Evolutionary conservation across 352 stramenopile species (phyloP), one percentile per base, ranked within the genome.

Genomic region (Phytophthora hybrid): DNA sequence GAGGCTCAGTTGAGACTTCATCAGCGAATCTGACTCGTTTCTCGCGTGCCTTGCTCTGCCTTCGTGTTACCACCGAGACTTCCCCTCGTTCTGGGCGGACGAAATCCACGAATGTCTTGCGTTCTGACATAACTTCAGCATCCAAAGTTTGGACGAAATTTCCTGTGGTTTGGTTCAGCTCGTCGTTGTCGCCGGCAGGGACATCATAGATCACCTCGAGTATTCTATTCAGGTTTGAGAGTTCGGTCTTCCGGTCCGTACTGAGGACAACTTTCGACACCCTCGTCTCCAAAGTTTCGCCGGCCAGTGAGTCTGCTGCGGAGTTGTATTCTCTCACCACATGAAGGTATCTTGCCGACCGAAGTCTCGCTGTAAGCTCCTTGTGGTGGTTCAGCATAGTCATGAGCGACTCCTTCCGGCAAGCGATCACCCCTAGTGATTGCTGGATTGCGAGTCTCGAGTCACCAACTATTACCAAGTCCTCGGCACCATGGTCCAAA

Each of bases 21-120:
- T 57, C 51, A 23, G 51, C 51, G 32, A 57, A 57, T 57, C 21
- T 34, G 19, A 57, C 51, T 16, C 26, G 51, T 37, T 57, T 21
- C 23, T 57, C 14, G 4, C 16, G 10, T 6, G 21, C 3, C 26
- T 57, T 57, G 26, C 8, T 10, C 18, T 57, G 51, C 3, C 11
- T 32, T 57, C 21, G 16, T 8, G 51, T 57, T 21, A 57, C 26
- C 14, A 18, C 23, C 9, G 21, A 57, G 8, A 21, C 23, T 7
- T 57, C 19, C 9, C 14, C 16, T 16, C 11, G 13, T 6, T 37
- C 19, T 10, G 16, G 8, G 0, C 11, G 8, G 7, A 31, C 51
- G 10, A 57, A 57, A 10, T 37, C 21, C 5, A 10, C 51, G 5
- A 57, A 57, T 2, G 19, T 57, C 23, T 57, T 26, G 23, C 23